A percentile compares a stretch with the other conserved stretches of the same genome.
Conservation (phyloP, 345 rosid genomes). For the Stellera chamaejasme region DNA sequence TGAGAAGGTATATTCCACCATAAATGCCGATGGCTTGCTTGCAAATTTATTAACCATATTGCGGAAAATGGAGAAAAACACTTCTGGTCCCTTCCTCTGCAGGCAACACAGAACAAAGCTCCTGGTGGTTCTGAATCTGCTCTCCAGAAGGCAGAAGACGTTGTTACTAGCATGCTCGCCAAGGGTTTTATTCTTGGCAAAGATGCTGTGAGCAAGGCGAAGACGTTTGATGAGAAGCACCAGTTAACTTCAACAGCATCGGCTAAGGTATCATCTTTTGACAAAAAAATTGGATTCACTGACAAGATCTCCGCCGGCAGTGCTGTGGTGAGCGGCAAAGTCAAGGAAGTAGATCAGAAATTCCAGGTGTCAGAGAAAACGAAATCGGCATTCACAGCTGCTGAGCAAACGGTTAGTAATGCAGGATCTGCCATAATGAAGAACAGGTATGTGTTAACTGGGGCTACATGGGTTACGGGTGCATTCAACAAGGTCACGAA, state of each 20-base stretch:
- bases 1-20: constrained; percentile 2
- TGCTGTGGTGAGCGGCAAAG: constrained; percentile 67
- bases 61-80: not conserved
- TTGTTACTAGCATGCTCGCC: constrained; percentile 85
- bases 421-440: constrained; percentile 96
- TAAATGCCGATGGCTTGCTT: too few species aligned
- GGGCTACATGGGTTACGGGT: constrained; percentile 82
- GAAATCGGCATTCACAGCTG: constrained; percentile 79
- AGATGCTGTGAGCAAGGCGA: constrained; percentile 86
- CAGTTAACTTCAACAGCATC: constrained; percentile 85
- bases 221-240: constrained; percentile 82
- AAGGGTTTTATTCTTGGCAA: constrained; percentile 86
- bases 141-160: constrained; percentile 81
- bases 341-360: constrained; percentile 88
- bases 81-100: constrained; percentile 11
- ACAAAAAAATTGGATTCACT: constrained; percentile 74
- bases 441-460: constrained; percentile 71
- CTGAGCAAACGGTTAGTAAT: constrained; percentile 76
- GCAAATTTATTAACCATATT: too few species aligned
- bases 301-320: constrained; percentile 82
- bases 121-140: constrained; percentile 64
- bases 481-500: constrained; percentile 77
- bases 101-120: constrained; percentile 41
- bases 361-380: constrained; percentile 96
- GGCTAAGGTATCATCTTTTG: constrained; percentile 75